Evolutionary conservation across 1,139 yeast species (phyloP), one percentile per base, ranked within the genome.

Genomic region (Taphrina confusa): DNA sequence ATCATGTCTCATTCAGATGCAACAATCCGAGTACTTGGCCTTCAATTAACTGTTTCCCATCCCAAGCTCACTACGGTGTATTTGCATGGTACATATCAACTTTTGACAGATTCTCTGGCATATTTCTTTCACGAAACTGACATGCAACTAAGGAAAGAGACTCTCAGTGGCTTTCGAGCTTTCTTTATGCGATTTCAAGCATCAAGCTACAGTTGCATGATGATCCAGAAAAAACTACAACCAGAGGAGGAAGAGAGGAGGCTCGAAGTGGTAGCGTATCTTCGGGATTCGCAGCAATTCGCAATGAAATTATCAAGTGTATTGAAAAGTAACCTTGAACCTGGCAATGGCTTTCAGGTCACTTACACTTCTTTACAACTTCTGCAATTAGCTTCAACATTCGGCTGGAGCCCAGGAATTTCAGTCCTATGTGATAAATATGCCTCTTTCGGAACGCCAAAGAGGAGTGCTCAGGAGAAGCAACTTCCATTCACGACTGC

Each of bases 401-500:
- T 37, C 8, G 62, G 62, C n/a, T 54, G 58, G 58, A 22, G 39
- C 18, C 14, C 42, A 18, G 58, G 58, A 8, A 25, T 30, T 16
- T 44, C 58, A 2, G 58, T 36, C 8, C 33, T 20, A 9, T 45
- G 49, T 27, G 40, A 46, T 14, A 42, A 44, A 22, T 54, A 33
- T 33, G 37, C 54, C 12, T 39, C 60, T 0, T 46, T 60, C 23
- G 30, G 20, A 18, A 27, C 34, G 11, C n/a, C 25, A 14, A 27
- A 45, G 12, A 11, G 30, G n/a, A 31, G 20, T 25, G 20, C 28
- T 20, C 30, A 37, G 16, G 31, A 44, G 3, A 74, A 73, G 40
- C 64, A 70, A 4, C 73, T 72, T 58, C 83, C 85, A 1, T 83
- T 79, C 65, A 65, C 73, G 4, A 66, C 83, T 0, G 67, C 73